Evolutionary conservation across 805 yeast genomes (phyloP), one percentile per base, ranked within the genome.

Genomic region (Cyberlindnera subsufficiens): DNA sequence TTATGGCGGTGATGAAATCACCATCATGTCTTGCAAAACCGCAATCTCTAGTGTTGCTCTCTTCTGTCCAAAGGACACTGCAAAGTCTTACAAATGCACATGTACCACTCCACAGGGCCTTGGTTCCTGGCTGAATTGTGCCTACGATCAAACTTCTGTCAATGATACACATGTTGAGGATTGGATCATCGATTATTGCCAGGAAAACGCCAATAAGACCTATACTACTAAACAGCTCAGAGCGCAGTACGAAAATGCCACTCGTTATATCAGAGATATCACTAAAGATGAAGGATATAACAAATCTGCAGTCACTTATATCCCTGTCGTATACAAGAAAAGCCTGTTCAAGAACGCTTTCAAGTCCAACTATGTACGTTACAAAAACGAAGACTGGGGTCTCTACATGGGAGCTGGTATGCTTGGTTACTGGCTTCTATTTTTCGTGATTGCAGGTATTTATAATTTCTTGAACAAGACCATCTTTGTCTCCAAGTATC

Each of bases 361-460:
- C 44, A 19, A 30, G 3, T 55, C 68, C 9, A 48, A 52, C 33
- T 45, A 50, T 18, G 43, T 48, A 30, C 62, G 73, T 54, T 67
- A 46, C 38, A 54, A 58, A 14, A 71, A 68, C 45, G 37, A 57
- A 6, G 68, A 66, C 42, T 61, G 61, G 18, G 72, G 80, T 3
- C 65, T 74, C 25, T 66, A 60, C 45, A 60, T 71, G 53, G 82
- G 76, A 34, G 61, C 68, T 13, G 77, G 68, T 2, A 48, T 69
- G 31, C 43, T 78, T 18, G 72, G 74, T 0, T 75, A 71, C 49
- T 76, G 81, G 80, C 72, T 64, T 4, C 39, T 65, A 1, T 59
- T 78, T 33, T 51, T 75, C 42, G 34, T 77, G 1, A 25, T 70
- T 19, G 67, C 75, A 4, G 67, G 68, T 2, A 17, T 74, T 14